Percentiles rank a stretch among this genome's conserved stretches.
Conservation (phyloP, 768 basidiomycete species). For the Chlorophyllum brunneum region DNA sequence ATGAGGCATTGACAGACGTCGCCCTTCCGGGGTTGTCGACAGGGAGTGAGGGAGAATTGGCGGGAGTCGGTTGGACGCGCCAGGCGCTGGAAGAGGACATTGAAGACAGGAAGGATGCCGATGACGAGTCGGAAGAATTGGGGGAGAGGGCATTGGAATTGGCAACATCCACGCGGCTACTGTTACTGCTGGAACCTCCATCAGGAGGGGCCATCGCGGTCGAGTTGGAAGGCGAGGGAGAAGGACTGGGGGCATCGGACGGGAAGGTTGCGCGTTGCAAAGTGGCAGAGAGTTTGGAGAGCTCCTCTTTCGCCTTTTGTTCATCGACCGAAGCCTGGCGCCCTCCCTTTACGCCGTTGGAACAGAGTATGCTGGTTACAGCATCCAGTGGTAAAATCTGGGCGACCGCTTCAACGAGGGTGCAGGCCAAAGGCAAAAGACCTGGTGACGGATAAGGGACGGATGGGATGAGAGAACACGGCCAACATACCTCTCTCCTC, state of each 20-base stretch:
- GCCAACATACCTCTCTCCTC: not conserved
- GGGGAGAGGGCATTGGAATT: constrained; percentile 10
- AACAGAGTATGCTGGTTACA: not conserved
- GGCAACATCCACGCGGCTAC: not conserved
- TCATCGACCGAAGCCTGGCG: not conserved
- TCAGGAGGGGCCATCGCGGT: not conserved
- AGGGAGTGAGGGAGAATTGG: constrained; percentile 6
- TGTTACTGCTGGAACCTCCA: not conserved
- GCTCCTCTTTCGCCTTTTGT: not conserved
- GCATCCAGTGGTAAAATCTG: not conserved
- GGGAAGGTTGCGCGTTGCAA: not conserved
- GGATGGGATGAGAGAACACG: not conserved
- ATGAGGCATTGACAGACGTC: not conserved
- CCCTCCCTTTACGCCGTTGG: not conserved
- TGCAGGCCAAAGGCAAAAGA: not conserved
- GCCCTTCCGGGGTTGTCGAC: not conserved
- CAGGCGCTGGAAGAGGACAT: not conserved
- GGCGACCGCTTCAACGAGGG: not conserved
- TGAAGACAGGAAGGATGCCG: not conserved
- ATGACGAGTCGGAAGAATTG: constrained; percentile 7
- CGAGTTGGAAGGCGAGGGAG: not conserved
- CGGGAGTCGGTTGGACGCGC: constrained; percentile 2
- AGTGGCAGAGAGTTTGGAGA: not conserved
- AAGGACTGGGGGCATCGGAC: not conserved
- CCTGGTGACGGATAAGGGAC: not conserved